Evolutionary conservation across 495 filamentous ascomycete genomes (phyloP).

Genomic region (Cercophora sp.): DNA sequence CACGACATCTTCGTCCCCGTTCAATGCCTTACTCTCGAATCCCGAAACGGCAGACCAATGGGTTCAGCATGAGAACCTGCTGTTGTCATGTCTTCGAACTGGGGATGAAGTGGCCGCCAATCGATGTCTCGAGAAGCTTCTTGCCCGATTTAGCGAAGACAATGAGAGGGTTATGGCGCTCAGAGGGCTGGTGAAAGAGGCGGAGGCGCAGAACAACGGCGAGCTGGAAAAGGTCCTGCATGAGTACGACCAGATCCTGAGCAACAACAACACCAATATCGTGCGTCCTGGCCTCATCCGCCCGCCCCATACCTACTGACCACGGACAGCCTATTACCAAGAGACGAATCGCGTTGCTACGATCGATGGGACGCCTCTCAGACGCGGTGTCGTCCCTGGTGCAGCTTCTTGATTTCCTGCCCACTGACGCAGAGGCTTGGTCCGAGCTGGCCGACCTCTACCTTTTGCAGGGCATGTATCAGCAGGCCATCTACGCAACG

Average conservation of each 20-base stretch:
- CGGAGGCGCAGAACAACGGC: constrained; percentile 60
- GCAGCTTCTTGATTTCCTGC: constrained; percentile 72
- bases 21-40: constrained; percentile 52
- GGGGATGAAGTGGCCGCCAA: constrained; percentile 76
- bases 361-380: constrained; percentile 59
- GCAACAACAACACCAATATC: constrained; percentile 73
- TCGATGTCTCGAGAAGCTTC: constrained; percentile 67
- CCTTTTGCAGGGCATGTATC: constrained; percentile 65
- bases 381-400: constrained; percentile 74
- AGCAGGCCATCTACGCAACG: constrained; percentile 80
- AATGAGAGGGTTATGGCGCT: constrained; percentile 84
- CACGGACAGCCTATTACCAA: constrained; percentile 71
- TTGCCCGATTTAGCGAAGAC: constrained; percentile 69
- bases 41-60: constrained; percentile 73
- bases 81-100: constrained; percentile 79
- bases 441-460: constrained; percentile 87
- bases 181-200: constrained; percentile 79
- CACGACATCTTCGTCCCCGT: constrained; percentile 43
- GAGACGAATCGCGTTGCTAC: constrained; percentile 74
- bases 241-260: constrained; percentile 71
- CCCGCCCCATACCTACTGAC: constrained; percentile 18
- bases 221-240: constrained; percentile 64
- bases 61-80: constrained; percentile 76
- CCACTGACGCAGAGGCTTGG: constrained; percentile 93
- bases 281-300: constrained; percentile 43